Base-by-base conservation (phyloP, 306 rosid genomes). In the Oemleria cerasiformis region DNA sequence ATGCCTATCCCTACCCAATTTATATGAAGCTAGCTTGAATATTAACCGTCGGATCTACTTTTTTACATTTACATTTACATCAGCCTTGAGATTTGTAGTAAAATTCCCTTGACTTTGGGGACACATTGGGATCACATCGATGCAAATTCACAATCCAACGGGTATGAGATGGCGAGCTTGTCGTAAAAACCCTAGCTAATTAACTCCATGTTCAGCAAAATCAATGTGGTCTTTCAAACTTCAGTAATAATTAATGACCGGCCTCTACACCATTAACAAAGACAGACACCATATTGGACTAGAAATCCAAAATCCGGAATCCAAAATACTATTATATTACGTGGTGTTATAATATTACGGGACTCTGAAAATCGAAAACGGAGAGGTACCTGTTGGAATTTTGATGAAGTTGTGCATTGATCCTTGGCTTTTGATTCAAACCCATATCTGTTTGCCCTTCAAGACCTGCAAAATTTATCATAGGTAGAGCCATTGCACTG, bases 401-500 rank as follows among this genome's bases (percentile, higher is more conserved):
- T 54, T 87, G 67, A 8, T 65, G 60, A 42, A 19, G 39, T 75
- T 77, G 38, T 63, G 30, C 21, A 70, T 70, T 62, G 16, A 41
- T 51, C 55, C 70, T 82, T 68, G 73, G 74, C 77, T 75, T 84
- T 56, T 64, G 87, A 65, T 63, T 85, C 73, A 74, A 76, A 19
- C 84, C 80, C 79, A 62, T 44, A 70, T 76, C 82, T 60, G 63
- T 79, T 66, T 68, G 86, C 70, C 84, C 88, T 73, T 70, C 74
- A 16, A 76, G 65, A 69, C 90, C 92, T 90, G 88, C 80, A 75
- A 78, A n/a, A 64, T 77, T 67, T 77, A 80, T 55, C 62, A 75
- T 34, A 63, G 50, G 67, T 58, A 50, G 71, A 82, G 63, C 51
- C 71, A 77, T 64, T 82, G 86, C 73, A 64, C 80, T 82, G 61